Evolutionary conservation across 2,329 filamentous ascomycete species (phyloP).

Genomic region (Colletotrichum sp.): DNA sequence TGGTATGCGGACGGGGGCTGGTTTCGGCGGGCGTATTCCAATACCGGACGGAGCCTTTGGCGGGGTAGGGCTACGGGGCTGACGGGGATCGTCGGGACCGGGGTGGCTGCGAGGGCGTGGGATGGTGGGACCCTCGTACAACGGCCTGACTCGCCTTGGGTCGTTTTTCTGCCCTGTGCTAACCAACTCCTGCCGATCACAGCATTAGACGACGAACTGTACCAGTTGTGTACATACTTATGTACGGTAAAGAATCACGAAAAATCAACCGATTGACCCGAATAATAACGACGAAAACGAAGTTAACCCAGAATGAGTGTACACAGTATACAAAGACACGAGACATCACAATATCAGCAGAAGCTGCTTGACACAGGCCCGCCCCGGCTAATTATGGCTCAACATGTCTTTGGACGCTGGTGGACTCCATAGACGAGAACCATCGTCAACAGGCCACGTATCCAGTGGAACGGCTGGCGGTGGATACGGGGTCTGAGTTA

Average conservation of each 20-base stretch:
- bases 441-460: not conserved
- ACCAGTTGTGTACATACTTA: not conserved
- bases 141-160: not conserved
- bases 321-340: not conserved
- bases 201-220: not conserved
- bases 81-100: not conserved
- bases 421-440: not conserved
- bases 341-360: not conserved
- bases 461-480: not conserved
- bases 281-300: not conserved
- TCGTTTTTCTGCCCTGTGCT: not conserved
- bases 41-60: not conserved
- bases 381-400: not conserved
- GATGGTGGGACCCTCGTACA: not conserved
- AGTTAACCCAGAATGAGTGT: not conserved
- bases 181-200: not conserved
- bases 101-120: not conserved
- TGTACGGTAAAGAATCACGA: not conserved
- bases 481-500: not conserved
- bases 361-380: not conserved
- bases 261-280: not conserved
- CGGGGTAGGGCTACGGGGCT: not conserved
- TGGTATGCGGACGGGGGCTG: not conserved
- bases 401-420: not conserved
- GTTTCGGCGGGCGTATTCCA: not conserved